phyloP scores from a whole-genome alignment of 1,139 yeast species.

The Kodamaea alishanica region DNA sequence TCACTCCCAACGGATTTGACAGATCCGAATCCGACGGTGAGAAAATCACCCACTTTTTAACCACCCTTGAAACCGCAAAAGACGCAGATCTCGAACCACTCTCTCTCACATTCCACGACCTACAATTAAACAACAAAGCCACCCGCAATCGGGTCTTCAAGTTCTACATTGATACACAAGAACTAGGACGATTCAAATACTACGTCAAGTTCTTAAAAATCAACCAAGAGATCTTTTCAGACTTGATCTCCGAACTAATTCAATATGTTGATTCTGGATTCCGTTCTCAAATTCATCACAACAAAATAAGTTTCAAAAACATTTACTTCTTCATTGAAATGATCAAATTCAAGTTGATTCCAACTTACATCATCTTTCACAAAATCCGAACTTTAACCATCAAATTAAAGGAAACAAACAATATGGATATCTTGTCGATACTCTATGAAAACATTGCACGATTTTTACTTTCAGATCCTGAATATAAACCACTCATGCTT shows the following conservation, averaged over 20 bases:
- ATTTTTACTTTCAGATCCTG: slow-evolving; percentile 59
- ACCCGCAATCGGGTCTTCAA: slow-evolving; percentile 59
- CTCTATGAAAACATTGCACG: slow-evolving; percentile 69
- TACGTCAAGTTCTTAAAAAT: slow-evolving; percentile 70
- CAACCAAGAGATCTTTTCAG: slow-evolving; percentile 46
- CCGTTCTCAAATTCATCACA: slow-evolving; percentile 54
- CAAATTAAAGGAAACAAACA: slow-evolving; percentile 49
- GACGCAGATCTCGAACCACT: slow-evolving; percentile 53
- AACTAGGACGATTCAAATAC: slow-evolving; percentile 41
- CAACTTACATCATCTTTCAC: slow-evolving; percentile 67
- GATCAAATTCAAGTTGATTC: slow-evolving; percentile 74
- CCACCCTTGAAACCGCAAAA: slow-evolving; percentile 41
- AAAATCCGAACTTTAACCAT: slow-evolving; percentile 57
- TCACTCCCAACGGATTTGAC: slow-evolving; percentile 1
- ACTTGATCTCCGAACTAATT: slow-evolving; percentile 54
- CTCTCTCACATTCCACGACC: slow-evolving; percentile 52
- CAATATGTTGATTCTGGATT: slow-evolving; percentile 57
- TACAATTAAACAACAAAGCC: slow-evolving; percentile 65
- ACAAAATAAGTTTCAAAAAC: slow-evolving; percentile 50
- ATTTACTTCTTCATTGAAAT: slow-evolving; percentile 69
- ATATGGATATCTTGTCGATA: slow-evolving; percentile 61
- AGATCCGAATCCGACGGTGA: slow-evolving; percentile 36
- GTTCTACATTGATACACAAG: slow-evolving; percentile 50
- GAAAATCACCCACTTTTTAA: slow-evolving; percentile 42
- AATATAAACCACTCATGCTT: slow-evolving; percentile 55